These are phyloP conservation scores for Triticum timopheevii DNA, from an alignment of 176 grass and related monocot genomes.

Conservation along the genomic window DNA sequence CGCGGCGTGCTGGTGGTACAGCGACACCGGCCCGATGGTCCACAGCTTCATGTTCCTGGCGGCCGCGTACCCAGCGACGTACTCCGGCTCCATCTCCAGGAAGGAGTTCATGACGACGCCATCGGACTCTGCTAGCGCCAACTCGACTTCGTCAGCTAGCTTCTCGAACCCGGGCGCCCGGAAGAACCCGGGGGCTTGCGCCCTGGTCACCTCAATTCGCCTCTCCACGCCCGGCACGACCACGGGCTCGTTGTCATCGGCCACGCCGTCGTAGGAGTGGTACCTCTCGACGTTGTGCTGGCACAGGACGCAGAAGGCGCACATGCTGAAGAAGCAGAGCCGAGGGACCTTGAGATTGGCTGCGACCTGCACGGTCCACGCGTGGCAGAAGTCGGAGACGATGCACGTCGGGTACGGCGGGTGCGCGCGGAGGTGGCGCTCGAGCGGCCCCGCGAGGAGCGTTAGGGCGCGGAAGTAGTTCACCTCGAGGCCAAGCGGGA, in stretches of 20 bases:
- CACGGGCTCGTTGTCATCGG: constrained; percentile 32
- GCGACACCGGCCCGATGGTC: constrained; percentile 55
- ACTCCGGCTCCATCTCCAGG: constrained; percentile 52
- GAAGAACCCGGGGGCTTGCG: constrained; percentile 40
- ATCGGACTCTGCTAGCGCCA: constrained; percentile 22
- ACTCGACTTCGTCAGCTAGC: neutral
- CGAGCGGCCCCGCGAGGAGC: constrained; percentile 16
- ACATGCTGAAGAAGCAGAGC: constrained; percentile 52
- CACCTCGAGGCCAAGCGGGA: neutral
- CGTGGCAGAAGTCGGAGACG: constrained; percentile 59
- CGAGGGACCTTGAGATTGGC: constrained; percentile 39
- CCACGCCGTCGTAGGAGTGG: constrained; percentile 29
- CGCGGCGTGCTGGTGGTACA: constrained; percentile 35
- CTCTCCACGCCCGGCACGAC: constrained; percentile 43
- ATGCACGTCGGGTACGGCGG: constrained; percentile 53
- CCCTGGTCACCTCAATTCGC: constrained; percentile 49
- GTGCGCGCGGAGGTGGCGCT: constrained; percentile 31
- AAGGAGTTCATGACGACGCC: constrained; percentile 64
- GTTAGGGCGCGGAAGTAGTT: constrained; percentile 29
- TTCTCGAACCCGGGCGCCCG: neutral
- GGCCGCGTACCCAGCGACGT: constrained; percentile 39
- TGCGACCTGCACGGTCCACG: constrained; percentile 50
- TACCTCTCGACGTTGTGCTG: constrained; percentile 50
- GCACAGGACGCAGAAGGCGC: constrained; percentile 52
- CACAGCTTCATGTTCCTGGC: constrained; percentile 52